Evolutionary conservation across 257 asterid genomes (phyloP).

Genomic region (Haberlea rhodopensis): DNA sequence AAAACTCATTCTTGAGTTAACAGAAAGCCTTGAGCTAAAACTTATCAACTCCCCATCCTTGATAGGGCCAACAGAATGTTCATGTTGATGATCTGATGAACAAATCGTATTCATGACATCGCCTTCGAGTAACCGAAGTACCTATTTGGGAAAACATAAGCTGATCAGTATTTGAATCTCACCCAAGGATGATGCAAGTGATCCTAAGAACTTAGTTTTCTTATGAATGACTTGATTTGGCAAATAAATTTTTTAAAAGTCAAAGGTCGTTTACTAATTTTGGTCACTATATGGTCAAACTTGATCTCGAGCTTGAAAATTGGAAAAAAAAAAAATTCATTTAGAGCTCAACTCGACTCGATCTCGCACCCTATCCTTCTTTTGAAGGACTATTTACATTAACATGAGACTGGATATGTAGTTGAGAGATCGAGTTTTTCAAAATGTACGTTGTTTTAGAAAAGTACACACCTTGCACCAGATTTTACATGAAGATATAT

Average conservation of each 20-base stretch:
- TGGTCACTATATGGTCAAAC: not conserved
- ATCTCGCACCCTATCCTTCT: too few species aligned
- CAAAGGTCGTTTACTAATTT: not conserved
- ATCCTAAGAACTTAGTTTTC: not conserved
- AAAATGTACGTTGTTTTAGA: too few species aligned
- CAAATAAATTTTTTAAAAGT: not conserved
- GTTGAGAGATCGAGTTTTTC: too few species aligned
- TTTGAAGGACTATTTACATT: not conserved
- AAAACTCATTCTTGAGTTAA: conserved; percentile 31
- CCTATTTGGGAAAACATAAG: conserved; percentile 40
- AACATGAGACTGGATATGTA: not conserved
- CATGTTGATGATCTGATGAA: conserved; percentile 44
- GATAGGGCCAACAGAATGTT: conserved; percentile 37
- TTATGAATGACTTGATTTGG: not conserved
- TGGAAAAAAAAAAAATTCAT: too few species aligned
- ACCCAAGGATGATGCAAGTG: not conserved
- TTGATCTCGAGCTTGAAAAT: not conserved
- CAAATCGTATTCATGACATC: conserved; percentile 57
- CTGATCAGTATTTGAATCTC: not conserved
- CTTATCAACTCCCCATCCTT: conserved; percentile 39
- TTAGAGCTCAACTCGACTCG: too few species aligned
- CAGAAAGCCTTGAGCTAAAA: conserved; percentile 47
- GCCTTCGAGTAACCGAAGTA: conserved; percentile 83
- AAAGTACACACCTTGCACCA: too few species aligned
- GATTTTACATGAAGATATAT: too few species aligned